A percentile compares a stretch with the other conserved stretches of the same genome.
Evolutionary conservation across 2,329 filamentous ascomycete species (phyloP).

Genomic region (Orbilia ellipsospora): DNA sequence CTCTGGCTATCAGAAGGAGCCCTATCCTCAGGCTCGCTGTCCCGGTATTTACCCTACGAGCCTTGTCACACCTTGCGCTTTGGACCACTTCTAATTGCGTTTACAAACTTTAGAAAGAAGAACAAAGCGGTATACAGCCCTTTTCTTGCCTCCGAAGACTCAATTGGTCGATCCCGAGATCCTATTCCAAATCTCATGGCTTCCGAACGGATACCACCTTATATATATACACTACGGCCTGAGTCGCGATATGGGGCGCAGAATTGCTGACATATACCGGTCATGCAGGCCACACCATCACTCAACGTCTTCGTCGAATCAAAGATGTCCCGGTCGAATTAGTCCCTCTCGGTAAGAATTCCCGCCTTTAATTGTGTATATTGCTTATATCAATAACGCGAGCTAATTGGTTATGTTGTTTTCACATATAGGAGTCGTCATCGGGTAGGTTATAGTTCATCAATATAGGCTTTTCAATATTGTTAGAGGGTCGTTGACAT

Average conservation of each 20-base stretch:
- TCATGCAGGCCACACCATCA: conserved; percentile 86
- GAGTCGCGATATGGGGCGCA: neutral
- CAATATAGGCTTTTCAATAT: neutral
- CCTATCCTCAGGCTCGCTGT: conserved; percentile 52
- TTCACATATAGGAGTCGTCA: conserved; percentile 76
- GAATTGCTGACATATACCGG: neutral
- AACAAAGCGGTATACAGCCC: conserved; percentile 57
- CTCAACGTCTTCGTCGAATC: conserved; percentile 89
- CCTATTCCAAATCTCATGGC: neutral
- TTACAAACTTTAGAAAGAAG: conserved; percentile 56
- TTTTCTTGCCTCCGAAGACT: conserved; percentile 17
- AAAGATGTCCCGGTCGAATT: conserved; percentile 93
- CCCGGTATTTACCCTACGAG: conserved; percentile 19
- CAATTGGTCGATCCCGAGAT: conserved; percentile 21
- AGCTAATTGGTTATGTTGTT: neutral
- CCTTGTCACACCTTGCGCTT: neutral
- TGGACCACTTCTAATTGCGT: conserved; percentile 12
- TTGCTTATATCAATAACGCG: too few relatives aligned
- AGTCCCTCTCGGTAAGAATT: conserved; percentile 84
- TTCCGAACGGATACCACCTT: neutral
- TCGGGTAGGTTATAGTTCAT: conserved; percentile 72
- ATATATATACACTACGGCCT: neutral
- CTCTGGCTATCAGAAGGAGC: conserved; percentile 43
- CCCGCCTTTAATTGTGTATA: neutral
- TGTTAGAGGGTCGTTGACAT: neutral